Conservation (phyloP, 2,329 filamentous ascomycete genomes). For the Coniochaeta prunicola region DNA sequence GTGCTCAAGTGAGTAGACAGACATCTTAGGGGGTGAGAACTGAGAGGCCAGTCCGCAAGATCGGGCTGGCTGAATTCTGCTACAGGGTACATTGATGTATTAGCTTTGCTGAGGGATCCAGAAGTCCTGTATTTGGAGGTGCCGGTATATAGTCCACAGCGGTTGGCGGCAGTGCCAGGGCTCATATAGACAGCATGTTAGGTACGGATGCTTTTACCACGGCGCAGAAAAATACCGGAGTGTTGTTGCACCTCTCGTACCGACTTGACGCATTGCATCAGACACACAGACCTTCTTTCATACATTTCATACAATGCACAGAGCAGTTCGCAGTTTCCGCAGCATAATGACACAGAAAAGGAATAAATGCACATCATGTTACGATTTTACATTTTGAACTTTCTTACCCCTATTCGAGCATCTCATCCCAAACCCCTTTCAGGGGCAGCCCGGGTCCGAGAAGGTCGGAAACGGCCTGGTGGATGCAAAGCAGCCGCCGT, state of each 20-base stretch:
- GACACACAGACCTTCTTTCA: no score
- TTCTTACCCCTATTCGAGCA: not conserved
- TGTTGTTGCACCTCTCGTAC: not conserved
- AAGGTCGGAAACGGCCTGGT: constrained; percentile 3
- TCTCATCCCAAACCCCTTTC: not conserved
- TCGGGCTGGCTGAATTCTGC: not conserved
- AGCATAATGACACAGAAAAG: no score
- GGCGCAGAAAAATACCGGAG: not conserved
- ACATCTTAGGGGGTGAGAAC: not conserved
- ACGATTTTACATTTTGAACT: no score
- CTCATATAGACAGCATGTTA: not conserved
- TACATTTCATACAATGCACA: not conserved
- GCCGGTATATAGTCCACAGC: constrained; percentile 11
- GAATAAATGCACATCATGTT: no score
- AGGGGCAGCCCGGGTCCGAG: not conserved
- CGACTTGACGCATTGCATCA: not conserved
- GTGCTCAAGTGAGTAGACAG: not conserved
- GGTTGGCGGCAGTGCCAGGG: not conserved
- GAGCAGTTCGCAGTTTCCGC: no score
- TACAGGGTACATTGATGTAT: not conserved
- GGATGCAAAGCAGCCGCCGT: constrained; percentile 3
- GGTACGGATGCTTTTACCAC: not conserved
- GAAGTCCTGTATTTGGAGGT: not conserved
- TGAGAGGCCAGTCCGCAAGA: not conserved
- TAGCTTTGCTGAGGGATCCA: not conserved